Percentiles rank a stretch among this genome's conserved stretches.
phyloP scores from a whole-genome alignment of 2,329 filamentous ascomycete genomes.

The Venturia nashicola region DNA sequence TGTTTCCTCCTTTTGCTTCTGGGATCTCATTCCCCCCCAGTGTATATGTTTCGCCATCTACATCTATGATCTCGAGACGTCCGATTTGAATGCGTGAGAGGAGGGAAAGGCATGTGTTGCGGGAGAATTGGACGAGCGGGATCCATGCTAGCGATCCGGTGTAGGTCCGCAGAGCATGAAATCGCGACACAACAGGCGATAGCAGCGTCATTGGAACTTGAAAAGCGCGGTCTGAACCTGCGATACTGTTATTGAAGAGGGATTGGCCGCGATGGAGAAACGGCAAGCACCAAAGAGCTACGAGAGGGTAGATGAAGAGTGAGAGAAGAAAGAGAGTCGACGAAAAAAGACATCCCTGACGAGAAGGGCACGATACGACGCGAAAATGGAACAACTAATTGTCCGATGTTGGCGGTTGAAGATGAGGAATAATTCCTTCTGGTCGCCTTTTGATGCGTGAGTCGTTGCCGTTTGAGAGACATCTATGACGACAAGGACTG shows the following conservation, averaged over 20 bases:
- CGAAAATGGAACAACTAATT: neutral
- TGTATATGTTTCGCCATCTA: constrained; percentile 28
- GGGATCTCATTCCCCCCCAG: constrained; percentile 34
- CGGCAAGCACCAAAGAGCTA: neutral
- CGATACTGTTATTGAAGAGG: neutral
- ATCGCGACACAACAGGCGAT: constrained; percentile 23
- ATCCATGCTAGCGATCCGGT: constrained; percentile 35
- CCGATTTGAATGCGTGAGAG: constrained; percentile 34
- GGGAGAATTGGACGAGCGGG: constrained; percentile 34
- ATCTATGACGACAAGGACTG: constrained; percentile 2
- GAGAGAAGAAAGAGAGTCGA: neutral
- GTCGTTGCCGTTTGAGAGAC: neutral
- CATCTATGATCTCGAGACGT: constrained; percentile 32
- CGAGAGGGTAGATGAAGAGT: neutral
- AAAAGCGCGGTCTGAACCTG: neutral
- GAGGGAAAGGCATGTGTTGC: constrained; percentile 32
- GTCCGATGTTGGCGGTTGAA: neutral
- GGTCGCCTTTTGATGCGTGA: neutral
- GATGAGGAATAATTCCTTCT: neutral
- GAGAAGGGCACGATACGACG: neutral
- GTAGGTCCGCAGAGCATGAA: constrained; percentile 28
- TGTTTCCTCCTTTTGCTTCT: constrained; percentile 12
- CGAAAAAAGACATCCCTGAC: neutral
- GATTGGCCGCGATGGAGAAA: neutral
- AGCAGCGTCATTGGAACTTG: constrained; percentile 21